These are phyloP conservation scores for Aureobasidium pullulans DNA, from an alignment of 2,329 filamentous ascomycete genomes.

Conservation along the genomic window DNA sequence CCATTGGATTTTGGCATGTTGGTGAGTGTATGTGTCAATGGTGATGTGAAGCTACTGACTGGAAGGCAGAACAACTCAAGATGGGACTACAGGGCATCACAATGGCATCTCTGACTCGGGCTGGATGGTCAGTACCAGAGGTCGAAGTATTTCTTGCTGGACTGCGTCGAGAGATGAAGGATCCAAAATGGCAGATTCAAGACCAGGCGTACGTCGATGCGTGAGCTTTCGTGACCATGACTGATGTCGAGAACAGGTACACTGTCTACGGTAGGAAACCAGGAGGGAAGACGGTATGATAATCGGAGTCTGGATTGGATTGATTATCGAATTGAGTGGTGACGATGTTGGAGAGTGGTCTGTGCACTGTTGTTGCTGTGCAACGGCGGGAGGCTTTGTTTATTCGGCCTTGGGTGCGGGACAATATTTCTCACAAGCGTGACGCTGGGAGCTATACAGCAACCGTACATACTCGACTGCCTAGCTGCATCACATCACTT, in stretches of 20 bases:
- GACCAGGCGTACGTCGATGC: slow-evolving; percentile 8
- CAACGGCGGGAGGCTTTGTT: neutral
- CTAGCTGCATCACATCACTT: neutral
- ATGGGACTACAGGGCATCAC: slow-evolving; percentile 14
- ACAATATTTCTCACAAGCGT: neutral
- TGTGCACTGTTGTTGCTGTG: neutral
- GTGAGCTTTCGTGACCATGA: neutral
- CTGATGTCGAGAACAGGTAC: neutral
- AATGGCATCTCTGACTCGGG: slow-evolving; percentile 5
- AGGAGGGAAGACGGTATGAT: neutral
- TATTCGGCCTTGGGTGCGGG: neutral
- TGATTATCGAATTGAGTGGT: too few relatives aligned
- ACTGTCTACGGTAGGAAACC: slow-evolving; percentile 7
- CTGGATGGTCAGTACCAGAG: slow-evolving; percentile 10
- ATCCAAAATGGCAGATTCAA: slow-evolving; percentile 5
- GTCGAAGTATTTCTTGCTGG: slow-evolving; percentile 12
- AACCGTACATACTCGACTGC: neutral
- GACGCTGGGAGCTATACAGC: neutral
- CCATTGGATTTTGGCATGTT: slow-evolving; percentile 14
- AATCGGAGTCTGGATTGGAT: neutral
- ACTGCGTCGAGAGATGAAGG: slow-evolving; percentile 5
- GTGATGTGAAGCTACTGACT: neutral
- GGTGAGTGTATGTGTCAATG: neutral
- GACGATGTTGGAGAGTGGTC: neutral
- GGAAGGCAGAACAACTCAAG: slow-evolving; percentile 9